These are phyloP conservation scores for Ceriops tagal DNA, from an alignment of 345 rosid genomes.

Conservation along the genomic window DNA sequence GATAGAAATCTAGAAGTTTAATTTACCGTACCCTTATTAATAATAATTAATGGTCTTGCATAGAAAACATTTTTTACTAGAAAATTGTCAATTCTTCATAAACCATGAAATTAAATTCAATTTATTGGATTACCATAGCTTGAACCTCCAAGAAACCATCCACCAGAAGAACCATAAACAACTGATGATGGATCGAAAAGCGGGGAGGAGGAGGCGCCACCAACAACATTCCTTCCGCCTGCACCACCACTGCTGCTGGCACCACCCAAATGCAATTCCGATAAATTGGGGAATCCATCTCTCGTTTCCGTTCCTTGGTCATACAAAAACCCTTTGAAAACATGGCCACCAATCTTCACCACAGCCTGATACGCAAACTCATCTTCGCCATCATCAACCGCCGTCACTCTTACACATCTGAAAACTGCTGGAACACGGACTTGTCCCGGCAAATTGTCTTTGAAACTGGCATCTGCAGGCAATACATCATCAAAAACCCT, in stretches of 20 bases:
- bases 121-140: conserved; percentile 62
- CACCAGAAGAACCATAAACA: conserved; percentile 56
- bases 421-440: conserved; percentile 85
- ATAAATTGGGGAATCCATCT: conserved; percentile 71
- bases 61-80: conserved; percentile 12
- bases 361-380: conserved; percentile 91
- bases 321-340: conserved; percentile 84
- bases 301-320: conserved; percentile 75
- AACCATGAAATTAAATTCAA: conserved; percentile 24
- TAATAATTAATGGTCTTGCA: conserved; percentile 27
- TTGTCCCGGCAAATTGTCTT: conserved; percentile 70
- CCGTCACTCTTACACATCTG: conserved; percentile 91
- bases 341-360: conserved; percentile 85
- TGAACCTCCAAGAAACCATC: conserved; percentile 61
- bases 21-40: conserved; percentile 30
- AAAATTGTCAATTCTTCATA: background rate
- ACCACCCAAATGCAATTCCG: conserved; percentile 86
- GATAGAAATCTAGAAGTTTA: conserved; percentile 23
- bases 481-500: conserved; percentile 26
- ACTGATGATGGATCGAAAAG: conserved; percentile 50
- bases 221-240: conserved; percentile 47
- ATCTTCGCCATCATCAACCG: conserved; percentile 85
- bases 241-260: conserved; percentile 25
- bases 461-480: conserved; percentile 51
- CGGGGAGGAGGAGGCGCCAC: conserved; percentile 54